Base-by-base conservation (phyloP, 768 basidiomycete species). In the Termitomyces sp. region DNA sequence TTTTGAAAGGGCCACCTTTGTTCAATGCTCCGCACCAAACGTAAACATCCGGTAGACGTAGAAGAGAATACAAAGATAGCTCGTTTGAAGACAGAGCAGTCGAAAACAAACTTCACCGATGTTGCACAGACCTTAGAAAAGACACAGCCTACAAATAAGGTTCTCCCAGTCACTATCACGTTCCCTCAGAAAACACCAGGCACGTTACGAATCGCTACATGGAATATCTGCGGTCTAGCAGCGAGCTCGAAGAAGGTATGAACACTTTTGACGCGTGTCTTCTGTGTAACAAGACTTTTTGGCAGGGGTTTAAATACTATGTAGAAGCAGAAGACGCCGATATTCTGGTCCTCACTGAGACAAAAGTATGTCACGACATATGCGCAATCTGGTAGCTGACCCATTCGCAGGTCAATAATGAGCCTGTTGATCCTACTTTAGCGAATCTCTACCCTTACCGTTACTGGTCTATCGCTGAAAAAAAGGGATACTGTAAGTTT, bases 271-370 rank as follows among this genome's bases (percentile, higher is more conserved):
- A 35, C 13, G 50, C 47, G 32, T 20, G 14, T 57, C 50, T 51
- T 48, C 28, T 20, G 36, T 40, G 47, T 32, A 3, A 20, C 30
- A 4, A 32, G 16, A 36, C 12, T 61, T 52, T 13, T 49, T 23
- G 41, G 13, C 62, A 90, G 87, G 93, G 93, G 0, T 93, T 95
- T 74, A 87, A 85, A 65, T 69, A 76, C 66, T 95, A 95, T 67
- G 77, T 94, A 35, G 86, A 91, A 63, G 91, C 91, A 1, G 93
- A 95, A 65, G 86, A 94, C 67, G 84, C 93, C 0, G 93, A 95
- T 67, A 77, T 95, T 30, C 76, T 95, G 26, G 80, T 95, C 16
- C 74, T 95, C 46, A 92, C 90, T 0, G 93, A 95, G 74, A 94
- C 92, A 10, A 95, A 94, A 79, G 91, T 84, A 43, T 28, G 13